Conservation (phyloP, 2,329 filamentous ascomycete species). For the Fusarium heterosporum region DNA sequence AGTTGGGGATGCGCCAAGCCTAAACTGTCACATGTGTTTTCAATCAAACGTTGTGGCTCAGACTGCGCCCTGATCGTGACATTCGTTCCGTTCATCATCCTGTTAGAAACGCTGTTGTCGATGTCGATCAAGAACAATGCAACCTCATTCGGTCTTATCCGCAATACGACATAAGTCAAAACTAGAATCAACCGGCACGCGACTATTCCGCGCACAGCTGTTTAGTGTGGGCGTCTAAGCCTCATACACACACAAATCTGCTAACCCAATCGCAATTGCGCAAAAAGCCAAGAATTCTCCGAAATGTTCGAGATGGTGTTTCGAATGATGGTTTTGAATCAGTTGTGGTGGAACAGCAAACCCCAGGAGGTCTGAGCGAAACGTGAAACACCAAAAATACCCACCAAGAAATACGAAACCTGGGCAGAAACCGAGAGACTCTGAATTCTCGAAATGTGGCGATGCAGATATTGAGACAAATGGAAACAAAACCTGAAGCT, state of each 20-base stretch:
- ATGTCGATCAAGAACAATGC: not conserved
- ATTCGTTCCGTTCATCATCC: not conserved
- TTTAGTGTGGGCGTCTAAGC: not conserved
- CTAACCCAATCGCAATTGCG: conserved; percentile 14
- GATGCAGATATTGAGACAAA: not conserved
- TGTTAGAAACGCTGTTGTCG: not conserved
- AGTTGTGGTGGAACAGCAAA: not conserved
- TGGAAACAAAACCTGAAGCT: conserved; percentile 24
- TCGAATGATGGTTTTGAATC: not conserved
- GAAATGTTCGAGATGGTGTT: conserved; percentile 2
- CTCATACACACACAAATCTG: not conserved
- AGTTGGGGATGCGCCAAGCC: not conserved
- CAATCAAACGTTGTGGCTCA: not conserved
- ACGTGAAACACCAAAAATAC: conserved; percentile 20
- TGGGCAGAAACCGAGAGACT: not conserved
- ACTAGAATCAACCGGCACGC: not conserved
- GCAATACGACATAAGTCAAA: not conserved
- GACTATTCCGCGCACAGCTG: not conserved
- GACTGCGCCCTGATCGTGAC: not conserved
- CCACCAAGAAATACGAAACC: conserved; percentile 8
- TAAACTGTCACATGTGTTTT: not conserved
- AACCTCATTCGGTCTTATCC: not conserved
- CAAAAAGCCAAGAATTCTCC: not conserved
- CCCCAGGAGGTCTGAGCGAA: conserved; percentile 24
- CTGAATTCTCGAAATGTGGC: not conserved